Conservation (phyloP, 2,329 filamentous ascomycete species). For the Aspergillus proliferans region DNA sequence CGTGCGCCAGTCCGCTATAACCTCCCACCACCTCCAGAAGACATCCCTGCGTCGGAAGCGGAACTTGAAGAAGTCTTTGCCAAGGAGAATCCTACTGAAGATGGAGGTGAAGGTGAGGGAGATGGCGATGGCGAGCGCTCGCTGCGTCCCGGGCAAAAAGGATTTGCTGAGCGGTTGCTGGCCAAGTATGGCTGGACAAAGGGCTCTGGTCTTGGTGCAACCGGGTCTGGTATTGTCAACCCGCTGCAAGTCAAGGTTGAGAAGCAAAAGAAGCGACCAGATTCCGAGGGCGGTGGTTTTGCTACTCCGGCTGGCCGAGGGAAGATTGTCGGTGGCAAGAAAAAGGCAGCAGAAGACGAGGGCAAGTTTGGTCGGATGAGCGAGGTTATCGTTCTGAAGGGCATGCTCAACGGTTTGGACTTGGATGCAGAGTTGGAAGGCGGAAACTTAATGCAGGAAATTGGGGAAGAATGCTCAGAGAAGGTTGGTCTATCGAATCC, state of each 20-base stretch:
- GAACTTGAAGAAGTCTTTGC: conserved; percentile 45
- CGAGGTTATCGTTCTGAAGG: conserved; percentile 71
- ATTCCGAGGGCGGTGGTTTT: conserved; percentile 73
- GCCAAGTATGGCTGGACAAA: conserved; percentile 90
- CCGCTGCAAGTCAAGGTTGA: conserved; percentile 79
- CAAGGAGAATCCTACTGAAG: conserved; percentile 32
- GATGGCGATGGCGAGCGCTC: conserved; percentile 45
- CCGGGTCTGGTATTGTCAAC: conserved; percentile 74
- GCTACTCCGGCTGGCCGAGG: conserved; percentile 62
- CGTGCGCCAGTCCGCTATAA: conserved; percentile 71
- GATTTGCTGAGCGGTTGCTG: conserved; percentile 83
- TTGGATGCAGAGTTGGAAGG: conserved; percentile 68
- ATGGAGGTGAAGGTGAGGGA: conserved; percentile 19
- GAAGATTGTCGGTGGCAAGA: conserved; percentile 73
- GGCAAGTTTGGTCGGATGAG: conserved; percentile 67
- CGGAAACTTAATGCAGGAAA: conserved; percentile 74
- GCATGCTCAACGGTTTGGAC: conserved; percentile 84
- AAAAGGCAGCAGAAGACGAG: conserved; percentile 44
- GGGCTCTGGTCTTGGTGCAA: conserved; percentile 78
- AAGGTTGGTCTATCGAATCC: conserved; percentile 48
- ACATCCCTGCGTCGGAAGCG: conserved; percentile 49
- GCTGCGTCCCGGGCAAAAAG: conserved; percentile 68
- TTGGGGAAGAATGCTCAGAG: conserved; percentile 85
- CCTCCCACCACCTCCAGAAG: conserved; percentile 46
- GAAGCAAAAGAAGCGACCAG: conserved; percentile 72